These are phyloP conservation scores for Prunus davidiana DNA, from an alignment of 306 rosid species.

Conservation along the genomic window DNA sequence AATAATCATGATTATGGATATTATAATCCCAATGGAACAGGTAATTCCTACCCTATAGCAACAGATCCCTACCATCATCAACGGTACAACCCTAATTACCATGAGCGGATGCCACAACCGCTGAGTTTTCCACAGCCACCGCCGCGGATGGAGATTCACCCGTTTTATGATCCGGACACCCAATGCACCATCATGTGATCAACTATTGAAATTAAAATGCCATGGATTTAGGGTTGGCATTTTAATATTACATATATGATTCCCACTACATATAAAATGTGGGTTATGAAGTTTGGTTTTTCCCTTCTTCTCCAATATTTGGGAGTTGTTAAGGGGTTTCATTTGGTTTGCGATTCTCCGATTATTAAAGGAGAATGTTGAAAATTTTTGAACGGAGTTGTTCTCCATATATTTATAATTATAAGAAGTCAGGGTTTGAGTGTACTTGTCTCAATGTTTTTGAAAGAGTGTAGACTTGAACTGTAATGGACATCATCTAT, in stretches of 20 bases:
- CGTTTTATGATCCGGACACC: neutral
- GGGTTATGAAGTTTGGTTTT: neutral
- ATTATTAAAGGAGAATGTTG: conserved; percentile 1
- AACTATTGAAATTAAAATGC: neutral
- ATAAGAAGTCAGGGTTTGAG: neutral
- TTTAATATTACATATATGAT: neutral
- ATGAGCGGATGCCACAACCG: neutral
- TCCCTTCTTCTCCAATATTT: neutral
- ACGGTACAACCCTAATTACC: neutral
- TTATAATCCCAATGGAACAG: neutral
- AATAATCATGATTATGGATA: neutral
- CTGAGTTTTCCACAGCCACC: conserved; percentile 19
- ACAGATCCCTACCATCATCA: neutral
- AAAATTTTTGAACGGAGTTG: neutral
- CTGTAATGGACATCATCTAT: neutral
- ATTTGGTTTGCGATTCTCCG: conserved; percentile 5
- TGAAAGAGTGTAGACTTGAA: neutral
- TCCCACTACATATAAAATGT: neutral
- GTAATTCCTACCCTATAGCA: neutral
- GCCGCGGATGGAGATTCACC: neutral
- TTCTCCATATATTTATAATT: neutral
- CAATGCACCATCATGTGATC: conserved; percentile 11
- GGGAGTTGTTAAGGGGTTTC: neutral
- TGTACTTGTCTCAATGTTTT: neutral
- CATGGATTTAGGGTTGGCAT: neutral